phyloP scores from a whole-genome alignment of 73 alveolate genomes.

The Urostyla sp. region DNA sequence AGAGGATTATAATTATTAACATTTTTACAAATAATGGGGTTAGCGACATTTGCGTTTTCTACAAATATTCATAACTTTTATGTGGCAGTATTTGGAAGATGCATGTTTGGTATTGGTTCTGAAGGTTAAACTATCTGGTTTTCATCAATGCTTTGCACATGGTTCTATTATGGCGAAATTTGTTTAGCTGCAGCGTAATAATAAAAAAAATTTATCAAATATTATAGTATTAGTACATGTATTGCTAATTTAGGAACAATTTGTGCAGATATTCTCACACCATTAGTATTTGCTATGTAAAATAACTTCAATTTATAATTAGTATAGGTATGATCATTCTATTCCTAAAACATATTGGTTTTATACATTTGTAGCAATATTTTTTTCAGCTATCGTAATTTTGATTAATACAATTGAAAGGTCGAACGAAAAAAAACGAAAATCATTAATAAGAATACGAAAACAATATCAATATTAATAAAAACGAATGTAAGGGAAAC shows the following conservation, averaged over 20 bases:
- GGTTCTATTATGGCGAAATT: conserved; percentile 41
- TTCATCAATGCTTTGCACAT: neutral
- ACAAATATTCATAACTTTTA: neutral
- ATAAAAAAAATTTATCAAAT: neutral
- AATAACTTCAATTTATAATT: too few species aligned
- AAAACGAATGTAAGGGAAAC: too few species aligned
- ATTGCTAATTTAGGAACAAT: conserved; percentile 38
- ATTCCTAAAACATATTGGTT: too few species aligned
- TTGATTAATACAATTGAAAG: too few species aligned
- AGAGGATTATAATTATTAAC: conserved; percentile 1
- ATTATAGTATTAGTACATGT: neutral
- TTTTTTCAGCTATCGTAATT: too few species aligned
- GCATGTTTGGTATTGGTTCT: conserved; percentile 37
- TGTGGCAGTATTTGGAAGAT: conserved; percentile 2
- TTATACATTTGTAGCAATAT: too few species aligned
- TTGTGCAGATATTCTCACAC: conserved; percentile 26
- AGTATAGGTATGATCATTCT: too few species aligned
- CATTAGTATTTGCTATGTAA: too few species aligned
- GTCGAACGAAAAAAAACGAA: too few species aligned
- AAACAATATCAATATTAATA: too few species aligned
- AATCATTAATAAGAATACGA: too few species aligned
- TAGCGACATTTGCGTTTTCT: neutral
- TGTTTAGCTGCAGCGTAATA: conserved; percentile 36
- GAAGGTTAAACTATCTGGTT: conserved; percentile 47
- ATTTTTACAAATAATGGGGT: neutral